Percentiles rank a stretch among this genome's conserved stretches.
phyloP scores from a whole-genome alignment of 2,329 filamentous ascomycete species.

The Cladosporium sp. region DNA sequence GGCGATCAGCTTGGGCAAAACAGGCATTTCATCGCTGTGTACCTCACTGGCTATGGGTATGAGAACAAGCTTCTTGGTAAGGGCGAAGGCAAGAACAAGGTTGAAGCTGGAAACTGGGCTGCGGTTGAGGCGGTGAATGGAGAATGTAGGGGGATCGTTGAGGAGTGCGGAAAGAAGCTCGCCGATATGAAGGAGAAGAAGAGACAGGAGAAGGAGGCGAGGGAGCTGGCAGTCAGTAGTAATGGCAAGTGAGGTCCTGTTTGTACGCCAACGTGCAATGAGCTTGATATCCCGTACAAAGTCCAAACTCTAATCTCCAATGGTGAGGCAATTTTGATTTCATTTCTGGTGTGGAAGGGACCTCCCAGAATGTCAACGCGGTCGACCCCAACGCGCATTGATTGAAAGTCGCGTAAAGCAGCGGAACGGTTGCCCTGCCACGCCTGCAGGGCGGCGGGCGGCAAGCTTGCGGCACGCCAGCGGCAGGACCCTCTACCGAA shows the following conservation, averaged over 20 bases:
- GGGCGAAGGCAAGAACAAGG: slow-evolving; percentile 60
- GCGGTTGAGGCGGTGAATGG: slow-evolving; percentile 54
- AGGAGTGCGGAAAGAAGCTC: slow-evolving; percentile 22
- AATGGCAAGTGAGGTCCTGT: too few relatives aligned
- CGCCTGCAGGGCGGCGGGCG: neutral
- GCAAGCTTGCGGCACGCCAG: neutral
- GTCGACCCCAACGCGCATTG: neutral
- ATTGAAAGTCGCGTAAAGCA: neutral
- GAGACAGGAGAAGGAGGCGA: slow-evolving; percentile 15
- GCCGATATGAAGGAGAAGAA: slow-evolving; percentile 8
- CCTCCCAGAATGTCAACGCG: too few relatives aligned
- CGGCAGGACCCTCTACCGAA: neutral
- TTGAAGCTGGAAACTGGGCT: slow-evolving; percentile 62
- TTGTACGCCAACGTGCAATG: too few relatives aligned
- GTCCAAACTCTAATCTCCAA: too few relatives aligned
- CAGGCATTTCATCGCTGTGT: slow-evolving; percentile 56
- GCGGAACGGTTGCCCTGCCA: neutral
- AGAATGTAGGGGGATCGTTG: slow-evolving; percentile 31
- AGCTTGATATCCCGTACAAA: too few relatives aligned
- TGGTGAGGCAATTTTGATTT: too few relatives aligned
- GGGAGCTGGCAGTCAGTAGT: slow-evolving; percentile 9
- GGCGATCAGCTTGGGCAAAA: slow-evolving; percentile 45
- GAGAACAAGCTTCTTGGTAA: slow-evolving; percentile 55
- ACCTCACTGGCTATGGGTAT: slow-evolving; percentile 64
- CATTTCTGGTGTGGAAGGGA: too few relatives aligned